Evolutionary conservation across 2,329 filamentous ascomycete genomes (phyloP).

Genomic region (Metarhizium anisopliae): DNA sequence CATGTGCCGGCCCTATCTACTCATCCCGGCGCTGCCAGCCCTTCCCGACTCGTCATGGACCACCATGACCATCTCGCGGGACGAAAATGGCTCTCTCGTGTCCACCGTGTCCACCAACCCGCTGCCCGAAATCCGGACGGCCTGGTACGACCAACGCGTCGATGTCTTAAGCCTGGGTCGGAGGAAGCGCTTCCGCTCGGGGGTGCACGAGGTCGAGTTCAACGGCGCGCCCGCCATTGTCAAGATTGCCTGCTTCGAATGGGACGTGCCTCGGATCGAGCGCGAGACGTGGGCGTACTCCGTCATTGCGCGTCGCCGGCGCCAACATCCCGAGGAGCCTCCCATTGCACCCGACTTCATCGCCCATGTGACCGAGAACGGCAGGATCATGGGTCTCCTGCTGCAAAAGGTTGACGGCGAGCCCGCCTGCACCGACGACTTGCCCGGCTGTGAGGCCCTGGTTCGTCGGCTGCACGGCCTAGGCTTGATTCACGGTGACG

Average conservation of each 20-base stretch:
- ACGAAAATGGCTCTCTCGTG: too few relatives aligned
- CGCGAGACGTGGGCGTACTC: slow-evolving; percentile 20
- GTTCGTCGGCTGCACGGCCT: slow-evolving; percentile 18
- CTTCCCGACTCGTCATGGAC: too few relatives aligned
- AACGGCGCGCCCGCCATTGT: slow-evolving; percentile 11
- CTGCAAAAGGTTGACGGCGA: slow-evolving; percentile 22
- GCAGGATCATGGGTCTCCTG: slow-evolving; percentile 26
- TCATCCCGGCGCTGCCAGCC: too few relatives aligned
- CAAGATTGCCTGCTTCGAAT: slow-evolving; percentile 25
- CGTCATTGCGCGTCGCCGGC: too few relatives aligned
- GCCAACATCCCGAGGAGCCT: slow-evolving; percentile 14
- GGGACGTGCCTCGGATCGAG: slow-evolving; percentile 23
- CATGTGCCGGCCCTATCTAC: too few relatives aligned
- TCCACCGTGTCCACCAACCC: too few relatives aligned
- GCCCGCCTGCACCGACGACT: slow-evolving; percentile 18
- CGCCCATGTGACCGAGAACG: slow-evolving; percentile 19
- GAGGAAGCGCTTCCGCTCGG: too few relatives aligned
- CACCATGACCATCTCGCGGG: too few relatives aligned
- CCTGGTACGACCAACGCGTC: too few relatives aligned
- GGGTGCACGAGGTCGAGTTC: too few relatives aligned
- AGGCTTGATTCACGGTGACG: slow-evolving; percentile 25
- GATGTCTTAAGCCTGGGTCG: too few relatives aligned
- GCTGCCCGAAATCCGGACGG: too few relatives aligned
- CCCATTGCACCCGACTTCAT: slow-evolving; percentile 22
- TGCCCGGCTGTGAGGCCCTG: slow-evolving; percentile 18